Percentiles rank a stretch among this genome's conserved stretches.
Conservation (phyloP, 2,329 filamentous ascomycete genomes). For the Pseudofabraea citricarpa region DNA sequence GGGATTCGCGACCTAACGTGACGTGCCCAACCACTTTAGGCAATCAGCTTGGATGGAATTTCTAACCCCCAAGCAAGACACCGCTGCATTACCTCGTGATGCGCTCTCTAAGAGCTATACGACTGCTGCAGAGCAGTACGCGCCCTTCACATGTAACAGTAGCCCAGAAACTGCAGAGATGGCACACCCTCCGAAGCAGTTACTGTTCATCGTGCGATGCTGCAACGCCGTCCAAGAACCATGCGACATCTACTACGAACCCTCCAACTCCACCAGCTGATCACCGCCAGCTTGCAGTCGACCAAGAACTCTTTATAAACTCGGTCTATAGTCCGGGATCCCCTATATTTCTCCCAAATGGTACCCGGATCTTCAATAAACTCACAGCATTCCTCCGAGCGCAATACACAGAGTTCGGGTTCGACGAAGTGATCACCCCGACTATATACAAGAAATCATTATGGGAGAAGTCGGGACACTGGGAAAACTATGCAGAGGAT, state of each 20-base stretch:
- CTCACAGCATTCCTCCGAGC: constrained; percentile 76
- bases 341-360: constrained; percentile 78
- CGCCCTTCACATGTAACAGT: constrained; percentile 6
- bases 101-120: constrained; percentile 25
- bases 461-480: constrained; percentile 81
- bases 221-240: constrained; percentile 1
- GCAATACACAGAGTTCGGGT: constrained; percentile 81
- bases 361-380: constrained; percentile 77
- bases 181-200: constrained; percentile 15
- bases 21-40: constrained; percentile 6
- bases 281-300: constrained; percentile 54
- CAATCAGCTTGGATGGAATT: constrained; percentile 2
- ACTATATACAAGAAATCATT: constrained; percentile 87
- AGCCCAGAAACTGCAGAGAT: constrained; percentile 4
- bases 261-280: constrained; percentile 33
- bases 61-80: no score
- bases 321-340: constrained; percentile 80
- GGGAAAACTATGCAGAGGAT: constrained; percentile 86
- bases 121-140: constrained; percentile 13
- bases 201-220: constrained; percentile 27
- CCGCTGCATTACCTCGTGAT: constrained; percentile 16
- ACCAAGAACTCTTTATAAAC: constrained; percentile 74
- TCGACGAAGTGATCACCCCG: constrained; percentile 83
- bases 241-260: constrained; percentile 10
- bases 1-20: neutral